Evolutionary conservation across 176 grass and related monocot genomes (phyloP), one percentile per base, ranked within the genome.

Genomic region (Aegilops tauschii): DNA sequence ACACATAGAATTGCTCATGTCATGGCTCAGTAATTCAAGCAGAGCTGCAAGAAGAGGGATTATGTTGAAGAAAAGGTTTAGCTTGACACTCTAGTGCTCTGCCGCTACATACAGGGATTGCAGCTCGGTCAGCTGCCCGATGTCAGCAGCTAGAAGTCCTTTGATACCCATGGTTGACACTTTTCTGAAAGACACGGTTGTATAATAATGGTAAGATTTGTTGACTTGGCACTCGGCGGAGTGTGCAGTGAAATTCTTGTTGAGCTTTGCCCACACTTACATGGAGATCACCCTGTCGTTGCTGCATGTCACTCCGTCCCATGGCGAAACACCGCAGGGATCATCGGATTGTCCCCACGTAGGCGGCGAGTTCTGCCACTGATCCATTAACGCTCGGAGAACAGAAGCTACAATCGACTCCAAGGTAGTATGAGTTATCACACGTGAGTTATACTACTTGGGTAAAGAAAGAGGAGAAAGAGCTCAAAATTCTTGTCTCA

Each of bases 111-210:
- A 99, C 97, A 99, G 80, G 59, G 63, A 91, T 70, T 81, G 85
- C 50, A 99, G 83, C 68, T 88, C 87, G 21, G 65, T 87, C 65
- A 99, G 89, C 69, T 93, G 90, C 14, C 87, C 97, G 66, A 99
- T 93, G 82, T 99, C 97, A 61, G 79, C 92, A 65, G 82, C 69
- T 21, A 99, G 79, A 84, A 2, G 42, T 73, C 94, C 97, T 77
- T 87, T 77, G 82, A 99, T 91, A 40, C 87, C 94, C 94, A 99
- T 99, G 68, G 90, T 90, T 30, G 94, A 94, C 79, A 99, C 66
- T 72, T 87, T 93, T 83, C 97, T 99, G 94, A 88, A 85, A 25
- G 44, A 20, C 44, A 92, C 10, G 84, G 69, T 78, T 23, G 70
- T 12, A 76, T 17, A 36, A 65, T 1, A 30, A 27, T 12, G 23